Percentiles rank a stretch among this genome's conserved stretches.
phyloP scores from a whole-genome alignment of 2,329 filamentous ascomycete species.

The Claviceps purpurea region DNA sequence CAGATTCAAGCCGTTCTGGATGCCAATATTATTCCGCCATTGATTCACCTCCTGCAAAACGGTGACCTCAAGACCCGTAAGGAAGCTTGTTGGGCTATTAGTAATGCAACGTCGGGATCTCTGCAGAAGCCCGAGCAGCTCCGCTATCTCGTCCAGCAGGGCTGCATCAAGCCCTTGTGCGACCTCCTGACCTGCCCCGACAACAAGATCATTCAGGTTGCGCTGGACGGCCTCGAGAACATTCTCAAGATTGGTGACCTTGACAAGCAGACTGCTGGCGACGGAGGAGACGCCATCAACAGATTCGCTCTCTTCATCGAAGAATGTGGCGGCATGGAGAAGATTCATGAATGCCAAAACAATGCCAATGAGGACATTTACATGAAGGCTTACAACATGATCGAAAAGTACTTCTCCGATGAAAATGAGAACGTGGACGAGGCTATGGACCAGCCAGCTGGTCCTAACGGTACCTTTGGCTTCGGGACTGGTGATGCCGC shows the following conservation, averaged over 20 bases:
- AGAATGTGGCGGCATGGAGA: conserved; percentile 98
- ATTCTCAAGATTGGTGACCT: conserved; percentile 98
- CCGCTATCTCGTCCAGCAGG: conserved; percentile 80
- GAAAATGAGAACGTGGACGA: conserved; percentile 91
- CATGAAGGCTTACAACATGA: conserved; percentile 99
- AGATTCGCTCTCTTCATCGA: conserved; percentile 96
- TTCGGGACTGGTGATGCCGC: conserved; percentile 52
- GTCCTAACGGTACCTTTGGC: conserved; percentile 61
- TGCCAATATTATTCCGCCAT: conserved; percentile 87
- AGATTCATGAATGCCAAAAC: conserved; percentile 99
- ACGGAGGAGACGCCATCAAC: conserved; percentile 71
- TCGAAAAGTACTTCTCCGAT: conserved; percentile 99
- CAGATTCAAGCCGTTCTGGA: conserved; percentile 97
- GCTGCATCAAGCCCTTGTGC: conserved; percentile 94
- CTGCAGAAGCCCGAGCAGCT: conserved; percentile 99
- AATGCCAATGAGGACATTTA: conserved; percentile 99
- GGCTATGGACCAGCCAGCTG: conserved; percentile 55
- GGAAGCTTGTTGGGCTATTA: conserved; percentile 99
- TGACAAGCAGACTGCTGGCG: conserved; percentile 81
- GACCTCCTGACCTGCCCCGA: conserved; percentile 92
- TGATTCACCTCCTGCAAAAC: conserved; percentile 92
- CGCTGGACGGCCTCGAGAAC: conserved; percentile 94
- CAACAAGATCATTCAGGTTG: conserved; percentile 99
- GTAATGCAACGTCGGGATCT: conserved; percentile 92
- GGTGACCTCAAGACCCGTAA: conserved; percentile 98